Percentiles rank a stretch among this genome's conserved stretches.
Conservation (phyloP, 1,284 basidiomycete species). For the Marasmius oreades region DNA sequence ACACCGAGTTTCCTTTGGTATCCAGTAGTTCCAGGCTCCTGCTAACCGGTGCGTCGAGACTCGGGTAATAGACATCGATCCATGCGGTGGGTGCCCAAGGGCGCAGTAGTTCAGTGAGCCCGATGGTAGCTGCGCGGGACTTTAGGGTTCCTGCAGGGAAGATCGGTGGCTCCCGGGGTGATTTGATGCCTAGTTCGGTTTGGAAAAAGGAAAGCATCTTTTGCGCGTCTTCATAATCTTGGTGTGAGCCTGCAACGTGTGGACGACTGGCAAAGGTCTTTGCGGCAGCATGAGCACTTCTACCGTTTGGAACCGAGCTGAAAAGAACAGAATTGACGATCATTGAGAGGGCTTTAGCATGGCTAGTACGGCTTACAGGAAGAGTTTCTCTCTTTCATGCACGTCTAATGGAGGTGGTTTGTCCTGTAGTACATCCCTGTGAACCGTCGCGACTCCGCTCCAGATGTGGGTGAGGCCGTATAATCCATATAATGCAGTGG, state of each 20-base stretch:
- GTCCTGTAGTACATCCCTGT: background rate
- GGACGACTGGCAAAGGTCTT: conserved; percentile 62
- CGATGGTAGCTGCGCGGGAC: conserved; percentile 63
- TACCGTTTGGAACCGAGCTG: conserved; percentile 55
- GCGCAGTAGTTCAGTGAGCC: conserved; percentile 37
- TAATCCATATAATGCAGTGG: background rate
- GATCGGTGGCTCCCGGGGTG: conserved; percentile 45
- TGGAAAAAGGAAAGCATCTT: conserved; percentile 63
- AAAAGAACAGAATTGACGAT: background rate
- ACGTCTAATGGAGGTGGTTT: background rate
- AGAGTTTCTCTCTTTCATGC: conserved; percentile 29
- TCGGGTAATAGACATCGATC: conserved; percentile 82
- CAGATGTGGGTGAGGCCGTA: background rate
- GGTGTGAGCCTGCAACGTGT: conserved; percentile 66
- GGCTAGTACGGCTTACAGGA: conserved; percentile 27
- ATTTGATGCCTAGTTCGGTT: conserved; percentile 50
- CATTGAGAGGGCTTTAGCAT: background rate
- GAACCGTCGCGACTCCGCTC: background rate
- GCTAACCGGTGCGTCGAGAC: conserved; percentile 74
- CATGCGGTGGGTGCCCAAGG: conserved; percentile 57
- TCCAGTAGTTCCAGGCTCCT: conserved; percentile 59
- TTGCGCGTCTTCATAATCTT: conserved; percentile 65
- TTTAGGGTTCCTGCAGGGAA: conserved; percentile 61
- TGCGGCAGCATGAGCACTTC: conserved; percentile 54
- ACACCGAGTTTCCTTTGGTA: conserved; percentile 52